Conservation (phyloP, 345 rosid species). For the Hirschfeldia incana region DNA sequence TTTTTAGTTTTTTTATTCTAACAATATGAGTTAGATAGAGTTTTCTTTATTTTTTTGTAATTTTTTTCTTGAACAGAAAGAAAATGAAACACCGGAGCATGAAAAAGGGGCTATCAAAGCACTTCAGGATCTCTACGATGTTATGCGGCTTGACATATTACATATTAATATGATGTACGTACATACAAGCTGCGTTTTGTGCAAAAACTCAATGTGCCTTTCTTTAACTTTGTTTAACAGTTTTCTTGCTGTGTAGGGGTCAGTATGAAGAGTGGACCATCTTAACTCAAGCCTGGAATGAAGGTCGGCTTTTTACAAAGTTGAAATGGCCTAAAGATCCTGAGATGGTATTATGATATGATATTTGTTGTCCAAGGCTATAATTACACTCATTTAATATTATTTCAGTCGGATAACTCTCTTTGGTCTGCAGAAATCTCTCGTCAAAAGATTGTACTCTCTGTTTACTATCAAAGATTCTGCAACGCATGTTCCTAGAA, state of each 20-base stretch:
- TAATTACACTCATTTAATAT: slow-evolving; percentile 6
- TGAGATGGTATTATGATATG: slow-evolving; percentile 62
- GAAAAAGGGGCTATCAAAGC: slow-evolving; percentile 84
- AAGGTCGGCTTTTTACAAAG: slow-evolving; percentile 82
- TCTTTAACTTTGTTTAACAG: neutral
- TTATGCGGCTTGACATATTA: slow-evolving; percentile 78
- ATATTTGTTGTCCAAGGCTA: slow-evolving; percentile 8
- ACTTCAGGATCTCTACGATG: slow-evolving; percentile 96
- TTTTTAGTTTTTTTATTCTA: neutral
- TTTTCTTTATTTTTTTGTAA: neutral
- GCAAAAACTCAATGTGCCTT: neutral
- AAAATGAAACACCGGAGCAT: slow-evolving; percentile 61
- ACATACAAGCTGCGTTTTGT: slow-evolving; percentile 25
- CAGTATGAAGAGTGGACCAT: slow-evolving; percentile 75
- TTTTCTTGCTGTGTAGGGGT: slow-evolving; percentile 50
- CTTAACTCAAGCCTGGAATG: slow-evolving; percentile 76
- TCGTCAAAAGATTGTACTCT: slow-evolving; percentile 76
- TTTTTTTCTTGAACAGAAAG: slow-evolving; percentile 54
- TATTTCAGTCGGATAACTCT: slow-evolving; percentile 24
- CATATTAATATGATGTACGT: slow-evolving; percentile 68
- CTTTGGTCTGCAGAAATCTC: slow-evolving; percentile 57
- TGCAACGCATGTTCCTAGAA: slow-evolving; percentile 79
- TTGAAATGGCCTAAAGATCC: slow-evolving; percentile 89
- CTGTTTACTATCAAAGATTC: slow-evolving; percentile 90
- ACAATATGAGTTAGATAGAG: neutral